A percentile compares a stretch with the other conserved stretches of the same genome.
Evolutionary conservation across 2,329 filamentous ascomycete species (phyloP).

Genomic region (Xylaria sp.): DNA sequence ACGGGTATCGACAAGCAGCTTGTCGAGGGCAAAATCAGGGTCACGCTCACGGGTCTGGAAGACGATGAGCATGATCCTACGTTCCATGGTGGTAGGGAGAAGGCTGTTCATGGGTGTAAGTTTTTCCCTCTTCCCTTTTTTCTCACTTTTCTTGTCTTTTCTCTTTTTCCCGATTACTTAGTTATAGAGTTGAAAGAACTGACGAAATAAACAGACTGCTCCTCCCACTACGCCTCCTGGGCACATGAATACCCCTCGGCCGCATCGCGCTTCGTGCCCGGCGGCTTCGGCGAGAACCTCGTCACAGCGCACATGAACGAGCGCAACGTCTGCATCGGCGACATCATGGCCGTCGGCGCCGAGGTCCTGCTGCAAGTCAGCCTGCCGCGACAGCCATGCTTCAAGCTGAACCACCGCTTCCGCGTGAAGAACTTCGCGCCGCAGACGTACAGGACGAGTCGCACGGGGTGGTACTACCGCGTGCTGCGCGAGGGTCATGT

Average conservation of each 20-base stretch:
- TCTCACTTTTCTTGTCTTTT: too few relatives aligned
- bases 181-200: too few relatives aligned
- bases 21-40: constrained; percentile 39
- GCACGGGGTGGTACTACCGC: constrained; percentile 63
- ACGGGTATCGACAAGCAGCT: constrained; percentile 54
- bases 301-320: constrained; percentile 56
- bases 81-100: constrained; percentile 58
- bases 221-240: constrained; percentile 54
- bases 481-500: constrained; percentile 52
- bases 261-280: constrained; percentile 47
- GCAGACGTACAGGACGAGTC: constrained; percentile 48
- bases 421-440: constrained; percentile 57
- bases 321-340: constrained; percentile 60
- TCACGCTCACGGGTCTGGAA: constrained; percentile 47
- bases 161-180: too few relatives aligned
- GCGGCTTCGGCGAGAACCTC: constrained; percentile 62
- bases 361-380: constrained; percentile 53
- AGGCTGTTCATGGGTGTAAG: constrained; percentile 56
- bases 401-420: constrained; percentile 65
- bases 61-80: constrained; percentile 58
- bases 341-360: constrained; percentile 42
- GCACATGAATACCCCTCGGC: constrained; percentile 46
- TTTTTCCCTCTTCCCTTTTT: constrained; percentile 2
- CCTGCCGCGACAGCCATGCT: constrained; percentile 60
- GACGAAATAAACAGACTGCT: constrained; percentile 44